Evolutionary conservation across 306 rosid genomes (phyloP).

Genomic region (Cicer cuneatum): DNA sequence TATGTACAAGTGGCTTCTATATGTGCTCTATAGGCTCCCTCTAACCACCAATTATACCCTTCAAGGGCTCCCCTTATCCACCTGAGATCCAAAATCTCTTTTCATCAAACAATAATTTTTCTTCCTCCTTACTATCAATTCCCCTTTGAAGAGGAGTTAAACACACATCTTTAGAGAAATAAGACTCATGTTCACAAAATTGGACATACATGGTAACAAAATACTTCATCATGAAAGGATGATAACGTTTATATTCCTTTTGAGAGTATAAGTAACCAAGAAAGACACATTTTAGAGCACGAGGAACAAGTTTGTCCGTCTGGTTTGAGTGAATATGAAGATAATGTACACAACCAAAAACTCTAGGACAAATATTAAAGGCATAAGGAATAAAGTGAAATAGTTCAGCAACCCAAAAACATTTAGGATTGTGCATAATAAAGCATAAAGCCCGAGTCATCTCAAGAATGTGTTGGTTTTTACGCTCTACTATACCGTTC

Average conservation of each 20-base stretch:
- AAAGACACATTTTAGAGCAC: not conserved
- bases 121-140: not conserved
- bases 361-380: not conserved
- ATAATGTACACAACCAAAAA: not conserved
- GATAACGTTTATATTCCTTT: too few relatives aligned
- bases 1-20: too few relatives aligned
- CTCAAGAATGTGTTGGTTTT: too few relatives aligned
- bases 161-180: not conserved
- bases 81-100: not conserved
- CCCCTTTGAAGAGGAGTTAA: not conserved
- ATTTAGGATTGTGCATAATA: not conserved
- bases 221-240: not conserved
- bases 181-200: not conserved
- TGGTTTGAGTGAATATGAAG: not conserved
- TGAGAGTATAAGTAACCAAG: not conserved
- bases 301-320: not conserved
- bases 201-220: not conserved
- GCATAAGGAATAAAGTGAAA: not conserved
- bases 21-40: too few relatives aligned
- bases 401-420: not conserved
- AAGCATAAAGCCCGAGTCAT: not conserved
- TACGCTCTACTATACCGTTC: not conserved
- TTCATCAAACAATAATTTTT: not conserved
- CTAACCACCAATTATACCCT: not conserved
- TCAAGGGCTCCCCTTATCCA: not conserved